A percentile compares a stretch with the other conserved stretches of the same genome.
These are phyloP conservation scores for Ceratocystis destructans DNA, from an alignment of 2,329 filamentous ascomycete genomes.

Conservation along the genomic window DNA sequence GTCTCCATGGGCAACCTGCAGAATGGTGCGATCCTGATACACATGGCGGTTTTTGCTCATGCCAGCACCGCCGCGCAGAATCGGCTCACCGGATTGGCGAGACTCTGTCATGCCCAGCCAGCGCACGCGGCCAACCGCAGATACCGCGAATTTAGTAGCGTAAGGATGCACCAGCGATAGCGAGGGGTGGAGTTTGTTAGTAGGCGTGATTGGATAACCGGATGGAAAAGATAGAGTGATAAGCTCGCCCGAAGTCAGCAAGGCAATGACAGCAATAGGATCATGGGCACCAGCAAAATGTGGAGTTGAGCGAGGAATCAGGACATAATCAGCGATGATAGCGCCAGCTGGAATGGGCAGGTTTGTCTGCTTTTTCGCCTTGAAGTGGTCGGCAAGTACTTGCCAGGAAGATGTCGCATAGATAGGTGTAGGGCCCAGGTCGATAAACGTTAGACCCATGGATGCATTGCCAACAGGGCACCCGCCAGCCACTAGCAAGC, in stretches of 20 bases:
- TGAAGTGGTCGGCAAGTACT: constrained; percentile 61
- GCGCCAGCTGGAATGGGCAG: constrained; percentile 65
- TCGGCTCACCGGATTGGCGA: constrained; percentile 59
- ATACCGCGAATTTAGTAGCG: constrained; percentile 57
- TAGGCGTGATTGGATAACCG: constrained; percentile 79
- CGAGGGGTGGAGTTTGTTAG: constrained; percentile 81
- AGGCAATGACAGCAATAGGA: constrained; percentile 67
- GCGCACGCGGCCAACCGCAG: constrained; percentile 58
- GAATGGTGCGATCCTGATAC: constrained; percentile 70
- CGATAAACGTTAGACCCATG: constrained; percentile 76
- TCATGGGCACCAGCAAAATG: constrained; percentile 82
- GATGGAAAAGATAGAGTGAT: constrained; percentile 85
- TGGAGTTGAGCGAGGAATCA: constrained; percentile 69
- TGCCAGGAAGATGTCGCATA: constrained; percentile 91
- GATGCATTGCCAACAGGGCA: constrained; percentile 50
- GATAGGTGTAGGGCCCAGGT: constrained; percentile 74
- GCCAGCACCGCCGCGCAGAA: constrained; percentile 68
- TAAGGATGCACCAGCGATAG: constrained; percentile 85
- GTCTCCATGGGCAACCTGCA: constrained; percentile 80
- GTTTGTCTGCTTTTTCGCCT: constrained; percentile 57
- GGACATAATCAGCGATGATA: constrained; percentile 64
- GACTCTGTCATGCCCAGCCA: constrained; percentile 90
- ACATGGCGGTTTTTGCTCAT: constrained; percentile 55
- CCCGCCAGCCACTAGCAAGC: constrained; percentile 73
- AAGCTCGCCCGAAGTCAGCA: constrained; percentile 76